phyloP scores from a whole-genome alignment of 2,329 filamentous ascomycete genomes.

The Colletotrichum viniferum region DNA sequence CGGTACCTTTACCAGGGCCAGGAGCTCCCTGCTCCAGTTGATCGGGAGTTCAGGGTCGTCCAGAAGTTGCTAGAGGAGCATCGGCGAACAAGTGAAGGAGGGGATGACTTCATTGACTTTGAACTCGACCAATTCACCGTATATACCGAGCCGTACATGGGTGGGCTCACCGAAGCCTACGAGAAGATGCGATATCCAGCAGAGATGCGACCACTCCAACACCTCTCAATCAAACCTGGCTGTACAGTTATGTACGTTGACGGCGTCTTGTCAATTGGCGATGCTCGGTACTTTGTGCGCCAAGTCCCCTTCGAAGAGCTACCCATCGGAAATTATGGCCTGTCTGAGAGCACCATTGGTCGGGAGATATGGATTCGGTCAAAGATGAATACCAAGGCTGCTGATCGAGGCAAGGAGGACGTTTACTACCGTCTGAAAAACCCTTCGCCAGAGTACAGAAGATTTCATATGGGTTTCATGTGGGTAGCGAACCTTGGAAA shows the following conservation, averaged over 20 bases:
- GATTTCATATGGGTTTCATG: constrained; percentile 67
- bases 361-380: constrained; percentile 71
- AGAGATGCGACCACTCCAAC: constrained; percentile 61
- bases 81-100: constrained; percentile 15
- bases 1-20: constrained; percentile 26
- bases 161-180: constrained; percentile 15
- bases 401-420: background rate
- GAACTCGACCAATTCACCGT: constrained; percentile 62
- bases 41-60: constrained; percentile 36
- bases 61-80: constrained; percentile 29
- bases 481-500: constrained; percentile 77
- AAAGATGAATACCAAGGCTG: constrained; percentile 36
- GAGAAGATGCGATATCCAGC: constrained; percentile 24
- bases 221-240: constrained; percentile 43
- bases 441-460: constrained; percentile 64
- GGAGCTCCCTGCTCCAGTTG: constrained; percentile 24
- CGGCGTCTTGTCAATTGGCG: constrained; percentile 57
- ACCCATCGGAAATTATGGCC: constrained; percentile 71
- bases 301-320: constrained; percentile 60
- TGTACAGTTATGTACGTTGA: constrained; percentile 58
- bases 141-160: constrained; percentile 46
- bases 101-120: constrained; percentile 48
- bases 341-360: constrained; percentile 47
- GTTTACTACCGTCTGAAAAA: constrained; percentile 68
- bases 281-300: constrained; percentile 53